Percentiles rank a stretch among this genome's conserved stretches.
Evolutionary conservation across 2,329 filamentous ascomycete species (phyloP).

Genomic region (Xylariaceae sp.): DNA sequence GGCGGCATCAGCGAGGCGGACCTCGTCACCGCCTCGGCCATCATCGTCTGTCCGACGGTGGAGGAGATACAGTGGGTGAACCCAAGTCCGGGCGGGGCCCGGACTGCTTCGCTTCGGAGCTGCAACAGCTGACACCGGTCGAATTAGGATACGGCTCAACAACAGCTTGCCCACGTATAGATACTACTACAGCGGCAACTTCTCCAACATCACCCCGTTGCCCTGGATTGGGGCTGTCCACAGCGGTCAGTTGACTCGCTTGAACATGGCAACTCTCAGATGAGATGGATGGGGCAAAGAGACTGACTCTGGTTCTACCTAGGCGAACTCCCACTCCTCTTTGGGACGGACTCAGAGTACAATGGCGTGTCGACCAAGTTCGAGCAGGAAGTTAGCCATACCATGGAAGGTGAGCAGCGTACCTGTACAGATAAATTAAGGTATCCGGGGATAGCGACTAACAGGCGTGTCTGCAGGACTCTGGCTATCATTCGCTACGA

Average conservation of each 20-base stretch:
- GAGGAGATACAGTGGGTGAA: conserved; percentile 4
- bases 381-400: conserved; percentile 20
- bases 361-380: conserved; percentile 22
- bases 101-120: too few species aligned
- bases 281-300: not conserved
- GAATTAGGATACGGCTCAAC: not conserved
- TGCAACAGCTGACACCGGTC: too few species aligned
- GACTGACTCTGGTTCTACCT: not conserved
- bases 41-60: conserved; percentile 6
- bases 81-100: not conserved
- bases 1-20: conserved; percentile 1
- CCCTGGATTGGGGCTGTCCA: conserved; percentile 25
- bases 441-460: not conserved
- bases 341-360: conserved; percentile 23
- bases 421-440: not conserved
- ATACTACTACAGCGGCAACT: conserved; percentile 30
- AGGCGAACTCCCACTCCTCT: conserved; percentile 24
- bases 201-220: conserved; percentile 25
- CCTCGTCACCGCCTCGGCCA: not conserved
- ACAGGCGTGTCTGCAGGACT: conserved; percentile 9
- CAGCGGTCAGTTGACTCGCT: conserved; percentile 12
- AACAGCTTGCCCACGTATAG: conserved; percentile 21
- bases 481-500: conserved; percentile 19
- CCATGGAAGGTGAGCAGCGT: conserved; percentile 19
- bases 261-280: not conserved